Evolutionary conservation across 148 eudicot genomes (phyloP).

Genomic region (Nyssa sinensis): DNA sequence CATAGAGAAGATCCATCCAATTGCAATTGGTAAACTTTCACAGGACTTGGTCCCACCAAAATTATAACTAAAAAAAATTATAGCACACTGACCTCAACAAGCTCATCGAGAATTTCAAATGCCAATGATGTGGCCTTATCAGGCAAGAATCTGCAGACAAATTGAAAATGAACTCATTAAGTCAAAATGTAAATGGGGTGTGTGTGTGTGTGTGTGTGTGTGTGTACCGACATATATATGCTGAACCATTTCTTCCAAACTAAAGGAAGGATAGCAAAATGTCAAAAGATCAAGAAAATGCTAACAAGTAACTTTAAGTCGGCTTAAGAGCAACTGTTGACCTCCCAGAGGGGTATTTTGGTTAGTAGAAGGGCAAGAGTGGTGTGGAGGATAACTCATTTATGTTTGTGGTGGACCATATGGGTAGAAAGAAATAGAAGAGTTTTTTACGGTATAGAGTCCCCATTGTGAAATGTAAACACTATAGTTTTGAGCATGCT

Average conservation of each 20-base stretch:
- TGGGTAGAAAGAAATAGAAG: no score
- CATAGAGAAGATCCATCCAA: neutral
- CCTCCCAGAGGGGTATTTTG: no score
- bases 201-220: no score
- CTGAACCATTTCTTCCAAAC: neutral
- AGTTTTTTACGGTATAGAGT: no score
- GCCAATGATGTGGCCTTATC: slow-evolving; percentile 76
- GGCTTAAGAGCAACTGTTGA: no score
- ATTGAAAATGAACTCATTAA: slow-evolving; percentile 4
- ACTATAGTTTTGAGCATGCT: no score
- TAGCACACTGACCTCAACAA: slow-evolving; percentile 56
- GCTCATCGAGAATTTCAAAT: slow-evolving; percentile 61
- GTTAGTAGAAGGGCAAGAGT: no score
- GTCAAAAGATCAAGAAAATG: neutral
- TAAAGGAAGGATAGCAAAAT: neutral
- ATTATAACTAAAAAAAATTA: neutral
- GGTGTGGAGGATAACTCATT: no score
- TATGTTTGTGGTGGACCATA: no score
- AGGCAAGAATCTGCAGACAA: slow-evolving; percentile 78
- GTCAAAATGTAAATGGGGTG: neutral
- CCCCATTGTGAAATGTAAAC: no score
- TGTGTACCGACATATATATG: no score
- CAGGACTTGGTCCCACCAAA: neutral
- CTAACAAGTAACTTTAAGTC: no score
- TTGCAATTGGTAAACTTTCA: neutral